Base-by-base conservation (phyloP, 495 filamentous ascomycete genomes). In the Pyrenula massariospora region DNA sequence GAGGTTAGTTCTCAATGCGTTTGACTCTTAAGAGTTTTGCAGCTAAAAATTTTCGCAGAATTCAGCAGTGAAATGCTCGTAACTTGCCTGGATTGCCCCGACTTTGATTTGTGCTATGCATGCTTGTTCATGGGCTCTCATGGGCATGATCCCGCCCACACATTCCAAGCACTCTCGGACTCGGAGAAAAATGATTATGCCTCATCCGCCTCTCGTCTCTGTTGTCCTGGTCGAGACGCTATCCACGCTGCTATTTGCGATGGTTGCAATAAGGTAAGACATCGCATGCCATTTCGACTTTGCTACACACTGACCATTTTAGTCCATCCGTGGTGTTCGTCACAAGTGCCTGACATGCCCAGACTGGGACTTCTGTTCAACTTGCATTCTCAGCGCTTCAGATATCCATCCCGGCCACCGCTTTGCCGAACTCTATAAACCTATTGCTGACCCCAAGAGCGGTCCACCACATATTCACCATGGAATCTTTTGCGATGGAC, bases 291-390 rank as follows among this genome's bases (percentile, higher is more conserved):
- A 15, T 42, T 15, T 42, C 31, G 31, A 8, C 31, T 5, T 8
- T 15, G 15, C 15, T 42, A 15, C 31, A 8, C 8, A 42, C 31
- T 15, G 15, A 42, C 31, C 19, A 42, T 22, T 23, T 50, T 56
- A 84, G 77, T 81, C 79, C 63, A 94, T 98, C 62, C 78, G 80
- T 64, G 93, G 93, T 62, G 81, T 95, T 49, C 92, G 93, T 62
- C 87, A 97, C 80, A 99, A 99, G 79, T 99, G 93, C 73, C 77
- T 96, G 60, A 84, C 86, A 63, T 99, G 93, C 76, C 93, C 94
- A 25, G 93, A 99, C 66, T 99, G 88, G 88, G 93, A 99, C 62
- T 96, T 87, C 73, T 99, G 93, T 74, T 77, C 79, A n/a, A 72
- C 76, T 2, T 99, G 93, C 70, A 69, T 87, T 54, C 69, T 75